Base-by-base conservation (phyloP, 2,329 filamentous ascomycete genomes). In the Xylariaceae sp. region DNA sequence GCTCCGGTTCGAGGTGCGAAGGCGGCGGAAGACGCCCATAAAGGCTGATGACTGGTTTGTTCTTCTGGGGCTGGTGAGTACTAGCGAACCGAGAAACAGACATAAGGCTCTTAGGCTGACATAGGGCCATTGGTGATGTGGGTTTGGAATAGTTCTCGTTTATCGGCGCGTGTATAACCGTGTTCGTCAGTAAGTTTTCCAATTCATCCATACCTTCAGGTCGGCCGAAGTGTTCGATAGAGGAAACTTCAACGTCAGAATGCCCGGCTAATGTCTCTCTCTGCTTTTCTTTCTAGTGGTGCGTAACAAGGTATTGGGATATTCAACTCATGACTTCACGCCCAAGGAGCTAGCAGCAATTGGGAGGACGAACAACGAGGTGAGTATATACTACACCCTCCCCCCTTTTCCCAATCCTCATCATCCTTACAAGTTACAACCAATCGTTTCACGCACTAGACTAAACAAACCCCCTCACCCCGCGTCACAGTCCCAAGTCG, bases 21-120 rank as follows among this genome's bases (percentile, higher is more conserved):
- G 38, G 18, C 39, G 34, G 19, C 40, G 45, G 13, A 41, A 43
- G 18, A 30, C 36, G 12, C 19, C 7, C 16, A 24, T 51, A 5
- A 27, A 42, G 40, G 41, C 43, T 9, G 50, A 52, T 29, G 50
- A 51, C 35, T 45, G 27, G 31, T 28, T 50, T 11, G 36, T 36
- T 21, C 14, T 12, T 11, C 6, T 43, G 9, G 43, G 40, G 30
- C 30, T 51, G 24, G 44, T 46, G 18, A 39, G 44, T 41, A 8
- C 24, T 9, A n/a, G 2, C n/a, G 13, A 12, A 18, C 14, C 29
- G 14, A 13, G 15, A 9, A 9, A 15, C 23, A 17, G 17, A 17
- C 31, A 9, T 34, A 17, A 39, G 7, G 3, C 5, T 5, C n/a
- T 17, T 17, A 26, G 3, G 29, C 34, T 40, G 31, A 36, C 13